These are phyloP conservation scores for Hyphopichia wangnamkhiaoensis DNA, from an alignment of 1,139 yeast species.

Conservation along the genomic window DNA sequence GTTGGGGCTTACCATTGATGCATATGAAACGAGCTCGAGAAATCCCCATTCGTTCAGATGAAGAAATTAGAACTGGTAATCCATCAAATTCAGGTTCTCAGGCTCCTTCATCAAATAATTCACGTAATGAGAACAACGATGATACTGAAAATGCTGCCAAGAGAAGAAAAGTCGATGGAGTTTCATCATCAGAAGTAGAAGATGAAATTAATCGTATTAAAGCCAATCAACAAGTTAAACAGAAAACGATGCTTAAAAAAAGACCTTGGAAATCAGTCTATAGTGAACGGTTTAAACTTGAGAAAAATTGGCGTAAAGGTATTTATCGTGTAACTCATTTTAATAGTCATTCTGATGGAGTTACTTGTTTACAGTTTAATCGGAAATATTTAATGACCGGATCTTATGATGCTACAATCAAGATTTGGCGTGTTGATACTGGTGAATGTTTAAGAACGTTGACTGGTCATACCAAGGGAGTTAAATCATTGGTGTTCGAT, in stretches of 20 bases:
- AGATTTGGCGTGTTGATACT: slow-evolving; percentile 84
- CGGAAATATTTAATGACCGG: slow-evolving; percentile 83
- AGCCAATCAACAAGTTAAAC: slow-evolving; percentile 9
- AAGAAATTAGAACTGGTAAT: slow-evolving; percentile 25
- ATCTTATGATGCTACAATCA: slow-evolving; percentile 83
- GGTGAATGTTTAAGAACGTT: slow-evolving; percentile 78
- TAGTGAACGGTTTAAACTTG: slow-evolving; percentile 85
- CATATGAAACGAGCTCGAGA: slow-evolving; percentile 76
- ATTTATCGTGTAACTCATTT: slow-evolving; percentile 63
- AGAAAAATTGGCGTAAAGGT: slow-evolving; percentile 93
- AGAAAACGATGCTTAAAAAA: slow-evolving; percentile 19
- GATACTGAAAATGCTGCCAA: slow-evolving; percentile 1
- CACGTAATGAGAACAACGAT: not conserved
- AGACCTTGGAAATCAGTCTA: slow-evolving; percentile 97
- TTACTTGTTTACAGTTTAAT: slow-evolving; percentile 79
- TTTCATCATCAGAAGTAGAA: slow-evolving; percentile 12
- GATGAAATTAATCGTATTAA: slow-evolving; percentile 13
- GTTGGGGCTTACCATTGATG: slow-evolving; percentile 96
- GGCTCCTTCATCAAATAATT: not conserved
- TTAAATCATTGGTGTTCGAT: slow-evolving; percentile 81
- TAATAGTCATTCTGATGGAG: slow-evolving; percentile 85
- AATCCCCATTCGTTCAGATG: slow-evolving; percentile 26
- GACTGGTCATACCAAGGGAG: slow-evolving; percentile 83
- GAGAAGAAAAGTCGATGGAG: slow-evolving; percentile 4
- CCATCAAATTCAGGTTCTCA: not conserved